phyloP scores from a whole-genome alignment of 306 rosid species.

The Oxytropis ochrocephala region DNA sequence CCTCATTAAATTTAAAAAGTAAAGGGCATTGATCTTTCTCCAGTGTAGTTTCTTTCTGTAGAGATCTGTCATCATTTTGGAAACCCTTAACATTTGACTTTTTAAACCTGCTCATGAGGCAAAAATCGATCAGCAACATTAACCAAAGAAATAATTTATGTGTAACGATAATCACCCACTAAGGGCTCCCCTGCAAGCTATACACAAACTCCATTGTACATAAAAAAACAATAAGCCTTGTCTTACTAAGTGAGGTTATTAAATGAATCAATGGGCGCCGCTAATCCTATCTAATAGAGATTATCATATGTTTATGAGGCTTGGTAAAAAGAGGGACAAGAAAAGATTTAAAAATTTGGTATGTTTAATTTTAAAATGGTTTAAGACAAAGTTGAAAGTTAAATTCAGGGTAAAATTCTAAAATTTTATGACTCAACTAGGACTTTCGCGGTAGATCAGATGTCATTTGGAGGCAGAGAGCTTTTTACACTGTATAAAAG shows the following conservation, averaged over 20 bases:
- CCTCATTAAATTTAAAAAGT: constrained; percentile 89
- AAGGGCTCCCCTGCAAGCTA: constrained; percentile 15
- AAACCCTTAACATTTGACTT: constrained; percentile 44
- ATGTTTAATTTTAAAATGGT: neutral
- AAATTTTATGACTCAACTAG: too few species aligned
- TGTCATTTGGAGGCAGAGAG: too few species aligned
- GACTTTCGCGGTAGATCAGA: too few species aligned
- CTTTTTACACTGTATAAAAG: too few species aligned
- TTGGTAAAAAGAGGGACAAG: neutral
- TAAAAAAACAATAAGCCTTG: neutral
- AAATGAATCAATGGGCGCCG: constrained; percentile 14
- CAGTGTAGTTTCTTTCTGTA: constrained; percentile 44
- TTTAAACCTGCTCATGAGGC: constrained; percentile 50
- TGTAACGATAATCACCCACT: constrained; percentile 14
- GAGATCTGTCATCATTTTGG: constrained; percentile 32
- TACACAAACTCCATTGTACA: neutral
- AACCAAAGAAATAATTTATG: neutral
- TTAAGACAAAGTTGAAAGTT: neutral
- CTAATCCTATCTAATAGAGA: neutral
- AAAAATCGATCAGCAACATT: constrained; percentile 18
- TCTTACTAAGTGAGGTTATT: neutral
- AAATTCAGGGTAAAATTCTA: too few species aligned
- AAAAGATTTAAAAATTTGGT: neutral
- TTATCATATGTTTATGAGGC: neutral
- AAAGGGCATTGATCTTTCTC: constrained; percentile 58